Conservation (phyloP, 306 rosid species). For the Hippophae gyantsensis region DNA sequence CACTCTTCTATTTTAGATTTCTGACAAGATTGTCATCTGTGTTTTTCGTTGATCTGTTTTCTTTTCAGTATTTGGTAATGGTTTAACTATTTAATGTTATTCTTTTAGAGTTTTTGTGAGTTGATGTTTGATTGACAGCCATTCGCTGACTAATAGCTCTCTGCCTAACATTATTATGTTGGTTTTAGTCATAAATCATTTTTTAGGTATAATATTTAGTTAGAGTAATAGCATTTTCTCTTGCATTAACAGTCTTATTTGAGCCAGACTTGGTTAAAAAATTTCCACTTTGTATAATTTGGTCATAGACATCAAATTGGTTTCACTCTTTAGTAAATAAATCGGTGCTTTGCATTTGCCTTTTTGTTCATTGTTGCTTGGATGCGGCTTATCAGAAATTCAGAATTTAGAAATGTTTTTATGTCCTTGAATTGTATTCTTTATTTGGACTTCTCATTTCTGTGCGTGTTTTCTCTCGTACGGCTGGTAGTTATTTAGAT, state of each 20-base stretch:
- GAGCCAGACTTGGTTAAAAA: slow-evolving; percentile 6
- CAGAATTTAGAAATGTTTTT: neutral
- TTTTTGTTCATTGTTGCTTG: neutral
- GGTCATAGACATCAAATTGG: too few relatives aligned
- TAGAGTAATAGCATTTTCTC: slow-evolving; percentile 4
- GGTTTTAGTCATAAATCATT: slow-evolving; percentile 16
- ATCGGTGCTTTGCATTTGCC: neutral
- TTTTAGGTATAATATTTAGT: slow-evolving; percentile 18
- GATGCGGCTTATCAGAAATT: neutral
- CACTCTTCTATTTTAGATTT: neutral
- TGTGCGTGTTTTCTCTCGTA: neutral
- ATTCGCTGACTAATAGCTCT: slow-evolving; percentile 22
- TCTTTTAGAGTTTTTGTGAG: slow-evolving; percentile 21
- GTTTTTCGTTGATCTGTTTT: slow-evolving; percentile 29
- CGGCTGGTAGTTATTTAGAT: slow-evolving; percentile 4
- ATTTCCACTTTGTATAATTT: too few relatives aligned
- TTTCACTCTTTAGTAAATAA: too few relatives aligned
- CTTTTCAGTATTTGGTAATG: slow-evolving; percentile 19
- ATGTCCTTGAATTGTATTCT: neutral
- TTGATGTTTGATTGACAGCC: slow-evolving; percentile 32
- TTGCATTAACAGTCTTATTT: slow-evolving; percentile 2
- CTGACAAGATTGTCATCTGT: slow-evolving; percentile 3
- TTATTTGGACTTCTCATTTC: slow-evolving; percentile 7
- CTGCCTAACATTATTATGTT: slow-evolving; percentile 6
- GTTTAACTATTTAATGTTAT: slow-evolving; percentile 23